These are phyloP conservation scores for Tricholoma sp. DNA, from an alignment of 768 basidiomycete species.

Conservation along the genomic window DNA sequence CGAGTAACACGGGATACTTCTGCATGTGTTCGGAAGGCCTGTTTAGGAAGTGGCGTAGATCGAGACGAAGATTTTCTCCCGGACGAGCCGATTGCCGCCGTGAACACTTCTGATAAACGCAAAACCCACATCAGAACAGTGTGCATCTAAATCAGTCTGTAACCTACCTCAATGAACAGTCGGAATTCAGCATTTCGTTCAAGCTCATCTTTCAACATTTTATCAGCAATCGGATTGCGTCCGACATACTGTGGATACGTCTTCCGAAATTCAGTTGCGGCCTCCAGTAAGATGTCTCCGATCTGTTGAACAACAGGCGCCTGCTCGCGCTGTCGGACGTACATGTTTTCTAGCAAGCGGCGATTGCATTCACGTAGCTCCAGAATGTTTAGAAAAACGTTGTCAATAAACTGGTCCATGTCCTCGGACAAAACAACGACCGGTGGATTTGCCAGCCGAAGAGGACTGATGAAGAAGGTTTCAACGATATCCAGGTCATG, in stretches of 20 bases:
- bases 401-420: constrained; percentile 82
- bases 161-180: constrained; percentile 76
- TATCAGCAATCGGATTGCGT: constrained; percentile 81
- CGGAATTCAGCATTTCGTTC: constrained; percentile 81
- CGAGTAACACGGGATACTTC: constrained; percentile 80
- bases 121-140: background rate
- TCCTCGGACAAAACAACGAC: constrained; percentile 41
- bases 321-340: constrained; percentile 83
- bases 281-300: constrained; percentile 84
- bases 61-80: constrained; percentile 40
- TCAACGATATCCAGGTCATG: constrained; percentile 85
- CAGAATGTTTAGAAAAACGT: constrained; percentile 84
- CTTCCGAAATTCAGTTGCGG: constrained; percentile 81
- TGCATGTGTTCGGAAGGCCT: constrained; percentile 82
- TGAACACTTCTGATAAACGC: constrained; percentile 34
- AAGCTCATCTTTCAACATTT: constrained; percentile 79
- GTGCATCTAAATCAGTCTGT: background rate
- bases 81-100: constrained; percentile 35
- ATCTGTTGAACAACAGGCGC: constrained; percentile 77
- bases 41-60: constrained; percentile 75
- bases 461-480: constrained; percentile 50
- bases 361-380: constrained; percentile 79
- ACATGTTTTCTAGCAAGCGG: constrained; percentile 76
- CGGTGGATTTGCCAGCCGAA: constrained; percentile 38
- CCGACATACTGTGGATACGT: constrained; percentile 87